These are phyloP conservation scores for Phytopythium sindhum DNA, from an alignment of 352 stramenopile genomes.

Conservation along the genomic window DNA sequence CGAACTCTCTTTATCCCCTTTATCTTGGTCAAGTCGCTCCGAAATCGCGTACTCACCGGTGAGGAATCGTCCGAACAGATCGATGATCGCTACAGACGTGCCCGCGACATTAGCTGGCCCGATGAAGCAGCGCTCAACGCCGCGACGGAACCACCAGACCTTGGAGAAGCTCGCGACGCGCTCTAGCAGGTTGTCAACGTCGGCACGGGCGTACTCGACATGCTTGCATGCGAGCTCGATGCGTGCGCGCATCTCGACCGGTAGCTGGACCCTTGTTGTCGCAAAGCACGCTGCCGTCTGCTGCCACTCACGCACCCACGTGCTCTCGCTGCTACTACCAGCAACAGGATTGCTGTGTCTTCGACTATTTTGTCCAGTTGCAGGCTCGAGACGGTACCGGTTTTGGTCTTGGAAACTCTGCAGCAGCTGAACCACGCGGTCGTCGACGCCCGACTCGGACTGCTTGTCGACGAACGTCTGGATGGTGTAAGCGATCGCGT, in stretches of 20 bases:
- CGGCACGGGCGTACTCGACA: slow-evolving; percentile 36
- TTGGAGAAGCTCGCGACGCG: slow-evolving; percentile 36
- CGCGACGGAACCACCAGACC: slow-evolving; percentile 42
- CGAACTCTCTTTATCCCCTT: slow-evolving; percentile 17
- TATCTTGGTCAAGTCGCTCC: slow-evolving; percentile 33
- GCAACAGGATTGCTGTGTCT: neutral
- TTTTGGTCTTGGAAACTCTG: slow-evolving; percentile 36
- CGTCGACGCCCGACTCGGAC: neutral
- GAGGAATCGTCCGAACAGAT: slow-evolving; percentile 27
- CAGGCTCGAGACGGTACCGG: slow-evolving; percentile 22
- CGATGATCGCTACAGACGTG: slow-evolving; percentile 17
- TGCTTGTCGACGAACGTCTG: slow-evolving; percentile 16
- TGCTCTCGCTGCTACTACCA: slow-evolving; percentile 5
- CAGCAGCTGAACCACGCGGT: slow-evolving; percentile 30
- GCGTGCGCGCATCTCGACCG: slow-evolving; percentile 16
- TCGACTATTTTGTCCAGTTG: neutral
- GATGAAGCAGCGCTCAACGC: slow-evolving; percentile 27
- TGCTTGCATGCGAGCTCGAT: slow-evolving; percentile 48
- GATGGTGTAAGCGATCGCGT: slow-evolving; percentile 44
- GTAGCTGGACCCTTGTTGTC: slow-evolving; percentile 11
- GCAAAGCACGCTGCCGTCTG: slow-evolving; percentile 45
- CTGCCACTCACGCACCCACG: slow-evolving; percentile 61
- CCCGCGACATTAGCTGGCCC: slow-evolving; percentile 9
- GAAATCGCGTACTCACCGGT: slow-evolving; percentile 24
- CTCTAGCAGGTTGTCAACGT: slow-evolving; percentile 18